phyloP scores from a whole-genome alignment of 495 filamentous ascomycete species.

The Aspergillus haitiensis region DNA sequence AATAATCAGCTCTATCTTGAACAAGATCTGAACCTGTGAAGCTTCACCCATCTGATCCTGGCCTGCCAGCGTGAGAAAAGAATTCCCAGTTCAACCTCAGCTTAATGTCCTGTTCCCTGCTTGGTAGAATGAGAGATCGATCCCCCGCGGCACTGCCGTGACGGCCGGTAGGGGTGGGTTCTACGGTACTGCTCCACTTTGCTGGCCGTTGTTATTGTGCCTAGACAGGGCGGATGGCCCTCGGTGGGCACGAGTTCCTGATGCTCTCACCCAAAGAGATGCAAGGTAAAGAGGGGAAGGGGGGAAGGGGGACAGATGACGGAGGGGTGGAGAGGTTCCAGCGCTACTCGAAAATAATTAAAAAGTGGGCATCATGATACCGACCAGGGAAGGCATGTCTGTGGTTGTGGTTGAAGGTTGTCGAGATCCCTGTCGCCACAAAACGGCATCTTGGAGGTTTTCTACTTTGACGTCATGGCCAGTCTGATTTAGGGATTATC shows the following conservation, averaged over 20 bases:
- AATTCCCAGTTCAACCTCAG: too few species aligned
- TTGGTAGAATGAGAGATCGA: not conserved
- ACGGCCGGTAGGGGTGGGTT: constrained; percentile 5
- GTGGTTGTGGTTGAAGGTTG: constrained; percentile 18
- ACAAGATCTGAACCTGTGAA: constrained; percentile 12
- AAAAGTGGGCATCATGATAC: constrained; percentile 19
- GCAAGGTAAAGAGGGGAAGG: not conserved
- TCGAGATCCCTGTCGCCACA: constrained; percentile 21
- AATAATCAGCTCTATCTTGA: constrained; percentile 16
- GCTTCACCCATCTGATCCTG: too few species aligned
- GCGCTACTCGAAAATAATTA: constrained; percentile 11
- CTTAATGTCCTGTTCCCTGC: too few species aligned
- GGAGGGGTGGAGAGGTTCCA: constrained; percentile 10
- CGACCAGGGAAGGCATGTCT: constrained; percentile 12
- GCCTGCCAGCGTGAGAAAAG: too few species aligned
- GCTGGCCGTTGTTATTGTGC: not conserved
- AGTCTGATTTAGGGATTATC: not conserved
- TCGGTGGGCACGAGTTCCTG: constrained; percentile 6
- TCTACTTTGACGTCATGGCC: constrained; percentile 20
- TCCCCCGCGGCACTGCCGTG: not conserved
- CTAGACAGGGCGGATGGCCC: not conserved
- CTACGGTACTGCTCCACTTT: constrained; percentile 18
- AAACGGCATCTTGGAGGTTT: constrained; percentile 11
- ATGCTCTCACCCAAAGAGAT: constrained; percentile 6
- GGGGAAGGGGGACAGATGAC: not conserved